Evolutionary conservation across 1,139 yeast species (phyloP), one percentile per base, ranked within the genome.

Genomic region (Pneumocystis murina): DNA sequence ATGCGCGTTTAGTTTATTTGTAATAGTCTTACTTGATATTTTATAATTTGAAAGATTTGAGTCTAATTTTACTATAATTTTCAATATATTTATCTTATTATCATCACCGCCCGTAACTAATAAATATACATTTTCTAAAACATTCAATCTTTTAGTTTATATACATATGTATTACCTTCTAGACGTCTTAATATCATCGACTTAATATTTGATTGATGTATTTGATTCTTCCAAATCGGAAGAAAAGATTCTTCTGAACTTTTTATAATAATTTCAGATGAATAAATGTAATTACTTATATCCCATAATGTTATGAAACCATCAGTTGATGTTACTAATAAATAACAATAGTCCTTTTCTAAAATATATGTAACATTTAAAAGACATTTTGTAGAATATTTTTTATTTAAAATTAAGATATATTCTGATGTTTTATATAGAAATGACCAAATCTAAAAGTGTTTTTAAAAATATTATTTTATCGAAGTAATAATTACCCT

Each of bases 101-200:
- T 92, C 98, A 72, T 92, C 98, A 64, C 98, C 97, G 28, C 96
- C 97, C 0, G 96, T 83, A 4, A 84, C 73, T 16, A 84, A 72
- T 64, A 76, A 77, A 6, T 75, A 72, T 1, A 70, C 61, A 1
- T 70, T 68, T 0, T 66, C 66, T 1, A 65, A 41, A 24, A 48
- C 17, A 48, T 24, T 48, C 24, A 48, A 12, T 48, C 2, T 48
- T 14, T 12, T 24, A 12, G 14, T 2, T 48, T 24, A 24, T 24
- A 12, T 3, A 24, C 10, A 20, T 48, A 48, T 48, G 8, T 24
- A 59, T 61, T 28, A 61, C 59, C 33, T 59, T 57, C 14, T 69
- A 14, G 63, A 66, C 40, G 70, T 64, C 41, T 68, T 71, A 12
- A 84, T 68, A 0, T 85, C 82, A 68, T 89, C 87, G 64, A 60